These are phyloP conservation scores for Solanum commersonii DNA, from an alignment of 257 asterid species.

Conservation along the genomic window DNA sequence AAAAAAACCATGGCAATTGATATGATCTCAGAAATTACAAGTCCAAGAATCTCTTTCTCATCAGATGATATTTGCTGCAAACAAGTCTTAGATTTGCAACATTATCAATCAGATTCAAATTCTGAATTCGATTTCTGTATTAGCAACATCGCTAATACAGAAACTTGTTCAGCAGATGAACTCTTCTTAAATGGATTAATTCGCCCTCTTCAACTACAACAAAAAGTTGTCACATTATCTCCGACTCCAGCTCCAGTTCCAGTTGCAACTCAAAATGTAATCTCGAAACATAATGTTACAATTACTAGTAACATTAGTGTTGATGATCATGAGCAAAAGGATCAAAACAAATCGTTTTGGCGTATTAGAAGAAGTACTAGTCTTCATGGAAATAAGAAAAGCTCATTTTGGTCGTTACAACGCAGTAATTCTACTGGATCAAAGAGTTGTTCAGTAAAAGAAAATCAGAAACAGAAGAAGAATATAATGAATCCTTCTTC, in stretches of 20 bases:
- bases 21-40: conserved; percentile 15
- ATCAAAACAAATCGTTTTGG: conserved; percentile 24
- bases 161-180: conserved; percentile 32
- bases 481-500: background rate
- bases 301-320: background rate
- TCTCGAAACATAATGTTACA: background rate
- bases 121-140: conserved; percentile 32
- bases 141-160: conserved; percentile 1
- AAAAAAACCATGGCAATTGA: conserved; percentile 18
- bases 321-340: background rate
- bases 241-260: background rate
- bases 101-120: background rate
- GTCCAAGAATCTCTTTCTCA: conserved; percentile 33
- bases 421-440: conserved; percentile 44
- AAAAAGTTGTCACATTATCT: conserved; percentile 6
- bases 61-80: conserved; percentile 18
- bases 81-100: background rate
- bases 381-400: conserved; percentile 24
- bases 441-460: background rate
- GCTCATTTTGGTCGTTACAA: conserved; percentile 35
- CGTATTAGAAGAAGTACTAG: conserved; percentile 28
- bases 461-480: conserved; percentile 14
- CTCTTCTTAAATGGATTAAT: conserved; percentile 32
- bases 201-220: conserved; percentile 26
- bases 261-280: conserved; percentile 6